Base-by-base conservation (phyloP, 352 stramenopile species). In the Globisporangium uncinulatum region DNA sequence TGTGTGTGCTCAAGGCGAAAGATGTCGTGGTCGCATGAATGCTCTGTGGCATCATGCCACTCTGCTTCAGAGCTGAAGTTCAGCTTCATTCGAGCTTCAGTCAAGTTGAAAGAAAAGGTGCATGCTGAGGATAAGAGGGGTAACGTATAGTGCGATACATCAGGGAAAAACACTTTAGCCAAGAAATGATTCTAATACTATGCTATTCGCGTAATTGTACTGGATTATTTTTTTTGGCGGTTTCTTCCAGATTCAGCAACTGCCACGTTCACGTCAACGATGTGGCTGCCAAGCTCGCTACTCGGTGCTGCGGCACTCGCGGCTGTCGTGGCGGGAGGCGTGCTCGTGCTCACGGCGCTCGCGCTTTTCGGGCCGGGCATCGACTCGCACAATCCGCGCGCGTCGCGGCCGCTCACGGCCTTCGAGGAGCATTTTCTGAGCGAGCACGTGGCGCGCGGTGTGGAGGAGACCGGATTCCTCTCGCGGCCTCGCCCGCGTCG, bases 341-440 rank as follows among this genome's bases (percentile, higher is more conserved):
- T 51, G 51, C 6, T 47, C 7, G 42, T 10, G 42, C 42, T 47
- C 17, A 11, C 42, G n/a, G n/a, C n/a, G 42, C 42, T 47, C 17
- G 17, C 21, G 46, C 43, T 85, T 43, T 91, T 87, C 39, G 74
- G 80, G 1, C 80, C 78, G 6, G 80, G 78, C 8, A 70, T 89
- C 19, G 78, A 89, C 51, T 8, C 58, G 15, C 59, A 76, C 17
- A 81, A 86, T 54, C 59, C 62, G 42, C 76, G 79, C 11, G 62
- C 59, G 61, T 21, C 55, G 29, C 54, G 65, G 36, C 76, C 78
- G 43, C 74, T 87, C 53, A 59, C 49, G 6, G 57, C 66, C 0
- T 65, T 74, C 15, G 76, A 91, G 52, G 71, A 76, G 56, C 36
- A 70, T 36, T 91, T 91, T 56, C 62, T 91, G 13, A 39, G 65